Evolutionary conservation across 192 early-diverging fungal genomes (phyloP), one percentile per base, ranked within the genome.

Genomic region (Borealophlyctis nickersoniae): DNA sequence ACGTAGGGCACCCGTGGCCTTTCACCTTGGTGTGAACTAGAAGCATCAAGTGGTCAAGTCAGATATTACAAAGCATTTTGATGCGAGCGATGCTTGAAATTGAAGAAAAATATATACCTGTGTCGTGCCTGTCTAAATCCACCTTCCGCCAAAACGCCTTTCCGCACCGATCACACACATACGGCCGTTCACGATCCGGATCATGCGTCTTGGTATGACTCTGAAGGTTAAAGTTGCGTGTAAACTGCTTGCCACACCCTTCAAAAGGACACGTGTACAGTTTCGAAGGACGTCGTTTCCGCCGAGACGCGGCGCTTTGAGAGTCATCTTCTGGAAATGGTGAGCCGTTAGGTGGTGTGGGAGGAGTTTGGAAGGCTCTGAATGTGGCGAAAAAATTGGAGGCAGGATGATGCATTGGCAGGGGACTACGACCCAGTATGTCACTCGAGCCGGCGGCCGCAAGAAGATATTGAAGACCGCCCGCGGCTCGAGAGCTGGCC

Each of bases 201-300:
- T 90, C 77, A 56, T 90, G 88, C 0, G 84, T 90, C 60, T 66
- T 66, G 33, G 80, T 66, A 57, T 90, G 88, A 11, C 81, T 78
- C 53, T 86, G 74, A 63, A 90, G 74, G 62, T 90, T 90, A 63
- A 83, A 88, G 51, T 81, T 79, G 48, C 88, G 76, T 27, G 81
- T 80, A 48, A 88, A 90, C 4, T 74, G 71, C 60, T 79, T 69
- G 34, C 68, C 54, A 55, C 88, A 90, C n/a, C 75, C 74, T 33
- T 66, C 67, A 28, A 76, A 74, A 35, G 73, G 58, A 62, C 86
- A 89, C 2, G 60, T 57, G 60, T 77, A 83, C 55, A 75, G 70
- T 52, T 79, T 87, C 22, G 61, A 60, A 4, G 62, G 34, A 19
- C 54, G 36, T 7, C 69, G 69, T 36, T 58, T 66, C 16, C 64